phyloP scores from a whole-genome alignment of 179 eudicot species.

The Silene noctiflora region DNA sequence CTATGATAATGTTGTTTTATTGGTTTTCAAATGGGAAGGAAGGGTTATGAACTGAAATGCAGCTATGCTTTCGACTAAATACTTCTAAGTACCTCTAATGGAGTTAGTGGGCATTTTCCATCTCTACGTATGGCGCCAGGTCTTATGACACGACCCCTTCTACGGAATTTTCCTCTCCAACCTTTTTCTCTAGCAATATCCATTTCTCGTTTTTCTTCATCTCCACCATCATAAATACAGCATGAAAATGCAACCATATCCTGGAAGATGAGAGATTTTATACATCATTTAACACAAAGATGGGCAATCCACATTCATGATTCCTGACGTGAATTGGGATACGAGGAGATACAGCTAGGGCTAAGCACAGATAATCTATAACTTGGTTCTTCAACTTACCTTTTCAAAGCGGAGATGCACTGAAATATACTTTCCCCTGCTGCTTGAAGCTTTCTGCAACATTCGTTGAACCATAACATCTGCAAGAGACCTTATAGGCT shows the following conservation, averaged over 20 bases:
- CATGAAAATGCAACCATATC: slow-evolving; percentile 99
- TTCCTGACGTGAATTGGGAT: neutral
- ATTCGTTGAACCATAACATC: slow-evolving; percentile 83
- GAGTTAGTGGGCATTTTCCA: slow-evolving; percentile 98
- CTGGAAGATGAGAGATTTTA: slow-evolving; percentile 38
- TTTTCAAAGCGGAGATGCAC: slow-evolving; percentile 99
- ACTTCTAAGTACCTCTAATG: slow-evolving; percentile 70
- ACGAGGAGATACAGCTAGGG: neutral
- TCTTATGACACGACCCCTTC: slow-evolving; percentile 77
- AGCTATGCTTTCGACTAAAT: neutral
- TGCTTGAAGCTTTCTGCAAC: slow-evolving; percentile 62
- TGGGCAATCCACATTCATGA: slow-evolving; percentile 10
- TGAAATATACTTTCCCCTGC: slow-evolving; percentile 82
- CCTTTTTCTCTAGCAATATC: slow-evolving; percentile 95
- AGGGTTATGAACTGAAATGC: neutral
- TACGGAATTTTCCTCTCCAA: slow-evolving; percentile 95
- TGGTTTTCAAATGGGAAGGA: neutral
- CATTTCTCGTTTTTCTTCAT: slow-evolving; percentile 90
- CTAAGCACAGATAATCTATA: neutral
- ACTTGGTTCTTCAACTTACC: slow-evolving; percentile 35
- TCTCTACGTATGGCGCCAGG: slow-evolving; percentile 91
- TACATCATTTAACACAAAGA: neutral
- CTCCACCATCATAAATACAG: slow-evolving; percentile 94
- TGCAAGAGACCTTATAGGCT: slow-evolving; percentile 76
- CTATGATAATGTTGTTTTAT: neutral